Evolutionary conservation across 2,329 filamentous ascomycete species (phyloP).

Genomic region (Fusarium oligoseptatum): DNA sequence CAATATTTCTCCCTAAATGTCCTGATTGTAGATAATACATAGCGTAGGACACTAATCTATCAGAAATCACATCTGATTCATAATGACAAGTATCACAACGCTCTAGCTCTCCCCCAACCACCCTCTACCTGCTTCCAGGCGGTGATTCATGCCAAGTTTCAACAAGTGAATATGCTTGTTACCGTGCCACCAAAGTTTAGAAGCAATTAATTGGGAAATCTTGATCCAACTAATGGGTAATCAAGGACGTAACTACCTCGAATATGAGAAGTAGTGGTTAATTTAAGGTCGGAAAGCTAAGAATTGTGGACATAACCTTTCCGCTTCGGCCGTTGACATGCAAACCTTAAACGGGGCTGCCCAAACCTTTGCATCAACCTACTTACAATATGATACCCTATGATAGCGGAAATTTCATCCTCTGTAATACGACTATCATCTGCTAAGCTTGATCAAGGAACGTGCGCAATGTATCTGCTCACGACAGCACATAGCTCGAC

Average conservation of each 20-base stretch:
- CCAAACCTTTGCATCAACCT: not conserved
- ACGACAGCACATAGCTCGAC: too few species aligned
- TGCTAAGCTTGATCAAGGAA: not conserved
- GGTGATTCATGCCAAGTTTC: not conserved
- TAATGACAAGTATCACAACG: not conserved
- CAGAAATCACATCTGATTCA: not conserved
- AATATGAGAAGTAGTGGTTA: not conserved
- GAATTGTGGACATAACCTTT: not conserved
- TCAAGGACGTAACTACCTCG: not conserved
- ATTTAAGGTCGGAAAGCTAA: not conserved
- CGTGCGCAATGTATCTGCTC: too few species aligned
- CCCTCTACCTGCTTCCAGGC: not conserved
- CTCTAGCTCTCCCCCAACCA: not conserved
- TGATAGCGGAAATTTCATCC: not conserved
- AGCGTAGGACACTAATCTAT: not conserved
- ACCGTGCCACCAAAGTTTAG: too few species aligned
- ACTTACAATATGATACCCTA: not conserved
- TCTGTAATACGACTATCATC: not conserved
- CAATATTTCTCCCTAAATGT: not conserved
- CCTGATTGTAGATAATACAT: not conserved
- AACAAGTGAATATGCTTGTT: not conserved
- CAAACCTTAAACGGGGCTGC: not conserved
- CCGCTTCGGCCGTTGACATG: not conserved
- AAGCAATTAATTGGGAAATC: too few species aligned
- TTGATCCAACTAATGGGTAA: too few species aligned